These are phyloP conservation scores for Hondaea fermentalgiana DNA, from an alignment of 108 stramenopile genomes.

Conservation along the genomic window DNA sequence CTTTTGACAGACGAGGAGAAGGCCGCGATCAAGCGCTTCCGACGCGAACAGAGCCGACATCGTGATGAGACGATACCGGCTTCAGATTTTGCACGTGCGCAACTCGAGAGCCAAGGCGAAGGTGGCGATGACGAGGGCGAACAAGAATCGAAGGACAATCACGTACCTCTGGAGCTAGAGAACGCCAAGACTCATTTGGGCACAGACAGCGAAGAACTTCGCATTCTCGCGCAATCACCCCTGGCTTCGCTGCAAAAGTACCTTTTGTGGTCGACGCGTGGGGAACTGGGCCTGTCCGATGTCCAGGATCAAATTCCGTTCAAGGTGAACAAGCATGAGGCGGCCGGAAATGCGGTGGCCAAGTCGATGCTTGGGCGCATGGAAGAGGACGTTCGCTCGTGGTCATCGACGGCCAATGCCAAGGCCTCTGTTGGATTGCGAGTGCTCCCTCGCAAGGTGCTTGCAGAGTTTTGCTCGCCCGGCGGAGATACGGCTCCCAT, in stretches of 20 bases:
- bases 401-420: not conserved
- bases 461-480: not conserved
- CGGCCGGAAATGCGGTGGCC: conserved; percentile 25
- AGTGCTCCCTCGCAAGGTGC: not conserved
- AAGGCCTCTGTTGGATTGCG: not conserved
- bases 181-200: not conserved
- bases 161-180: not conserved
- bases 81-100: not conserved
- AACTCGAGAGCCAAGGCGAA: not conserved
- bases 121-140: not conserved
- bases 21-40: not conserved
- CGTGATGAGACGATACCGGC: not conserved
- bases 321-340: conserved; percentile 22
- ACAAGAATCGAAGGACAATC: not conserved
- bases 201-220: not conserved
- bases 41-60: not conserved
- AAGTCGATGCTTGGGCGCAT: conserved; percentile 26
- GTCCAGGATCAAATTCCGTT: conserved; percentile 12
- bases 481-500: not conserved
- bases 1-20: not conserved
- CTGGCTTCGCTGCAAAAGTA: not conserved
- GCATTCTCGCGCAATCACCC: conserved; percentile 2
- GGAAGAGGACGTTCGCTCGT: conserved; percentile 25
- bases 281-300: not conserved
- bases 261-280: not conserved